These are phyloP conservation scores for Trichoderma virens DNA, from an alignment of 495 filamentous ascomycete species.

Conservation along the genomic window DNA sequence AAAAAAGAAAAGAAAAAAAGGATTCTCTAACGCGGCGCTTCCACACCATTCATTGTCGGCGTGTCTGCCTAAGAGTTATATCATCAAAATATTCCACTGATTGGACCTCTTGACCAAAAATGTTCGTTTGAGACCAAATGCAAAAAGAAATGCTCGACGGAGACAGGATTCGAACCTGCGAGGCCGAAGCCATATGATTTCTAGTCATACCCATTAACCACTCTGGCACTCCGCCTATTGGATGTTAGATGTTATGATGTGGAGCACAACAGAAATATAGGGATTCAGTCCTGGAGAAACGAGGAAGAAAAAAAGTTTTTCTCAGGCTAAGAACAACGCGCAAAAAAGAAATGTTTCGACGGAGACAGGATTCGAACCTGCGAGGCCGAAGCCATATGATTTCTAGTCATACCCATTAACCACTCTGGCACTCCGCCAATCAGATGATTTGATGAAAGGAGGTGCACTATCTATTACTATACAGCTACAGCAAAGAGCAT, in stretches of 20 bases:
- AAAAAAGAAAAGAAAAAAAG: background rate
- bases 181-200: slow-evolving; percentile 9
- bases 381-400: slow-evolving; percentile 8
- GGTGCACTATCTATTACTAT: background rate
- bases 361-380: slow-evolving; percentile 8
- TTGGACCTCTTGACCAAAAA: too few species aligned
- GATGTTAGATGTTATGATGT: background rate
- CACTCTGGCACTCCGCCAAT: slow-evolving; percentile 7
- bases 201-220: slow-evolving; percentile 9
- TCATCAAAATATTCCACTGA: too few species aligned
- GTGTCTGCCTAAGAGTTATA: too few species aligned
- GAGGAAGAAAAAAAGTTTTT: slow-evolving; percentile 15
- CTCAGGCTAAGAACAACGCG: background rate
- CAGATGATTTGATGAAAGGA: background rate
- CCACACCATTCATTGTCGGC: too few species aligned
- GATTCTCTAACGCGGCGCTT: too few species aligned
- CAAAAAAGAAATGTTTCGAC: background rate
- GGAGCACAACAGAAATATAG: background rate
- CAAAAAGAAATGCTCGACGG: slow-evolving; percentile 6
- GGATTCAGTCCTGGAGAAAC: background rate
- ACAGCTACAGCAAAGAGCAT: background rate
- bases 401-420: slow-evolving; percentile 9
- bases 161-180: slow-evolving; percentile 9
- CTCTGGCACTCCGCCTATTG: slow-evolving; percentile 8
- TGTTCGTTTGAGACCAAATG: background rate